phyloP scores from a whole-genome alignment of 768 basidiomycete genomes.

The Tubosaeta sp. region DNA sequence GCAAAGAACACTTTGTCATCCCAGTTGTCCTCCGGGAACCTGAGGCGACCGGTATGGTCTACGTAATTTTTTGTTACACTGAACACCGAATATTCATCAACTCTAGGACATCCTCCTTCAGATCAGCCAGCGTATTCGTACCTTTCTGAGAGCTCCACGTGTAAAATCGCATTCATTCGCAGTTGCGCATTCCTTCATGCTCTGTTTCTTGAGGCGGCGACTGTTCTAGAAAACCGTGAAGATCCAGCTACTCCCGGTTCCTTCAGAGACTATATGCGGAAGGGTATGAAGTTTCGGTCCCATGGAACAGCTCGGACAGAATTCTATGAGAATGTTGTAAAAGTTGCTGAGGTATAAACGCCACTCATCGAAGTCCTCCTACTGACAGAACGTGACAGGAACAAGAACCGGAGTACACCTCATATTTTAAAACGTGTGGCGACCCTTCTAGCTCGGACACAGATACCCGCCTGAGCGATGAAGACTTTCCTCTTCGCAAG shows the following conservation, averaged over 20 bases:
- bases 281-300: no score
- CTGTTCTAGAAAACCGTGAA: neutral
- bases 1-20: neutral
- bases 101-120: neutral
- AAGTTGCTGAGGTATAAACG: neutral
- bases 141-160: neutral
- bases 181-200: neutral
- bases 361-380: neutral
- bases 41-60: no score
- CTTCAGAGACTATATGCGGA: neutral
- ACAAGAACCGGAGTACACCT: neutral
- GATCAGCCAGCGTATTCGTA: neutral
- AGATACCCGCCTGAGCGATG: neutral
- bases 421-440: neutral
- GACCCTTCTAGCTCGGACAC: neutral
- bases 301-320: neutral
- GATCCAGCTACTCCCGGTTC: neutral
- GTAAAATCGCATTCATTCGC: neutral
- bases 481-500: neutral
- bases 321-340: neutral
- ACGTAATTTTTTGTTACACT: no score
- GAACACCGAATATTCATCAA: no score
- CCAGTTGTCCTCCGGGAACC: neutral
- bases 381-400: neutral
- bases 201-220: neutral